Evolutionary conservation across 169 alveolate species (phyloP).

Genomic region (Plasmodium falciparum): DNA sequence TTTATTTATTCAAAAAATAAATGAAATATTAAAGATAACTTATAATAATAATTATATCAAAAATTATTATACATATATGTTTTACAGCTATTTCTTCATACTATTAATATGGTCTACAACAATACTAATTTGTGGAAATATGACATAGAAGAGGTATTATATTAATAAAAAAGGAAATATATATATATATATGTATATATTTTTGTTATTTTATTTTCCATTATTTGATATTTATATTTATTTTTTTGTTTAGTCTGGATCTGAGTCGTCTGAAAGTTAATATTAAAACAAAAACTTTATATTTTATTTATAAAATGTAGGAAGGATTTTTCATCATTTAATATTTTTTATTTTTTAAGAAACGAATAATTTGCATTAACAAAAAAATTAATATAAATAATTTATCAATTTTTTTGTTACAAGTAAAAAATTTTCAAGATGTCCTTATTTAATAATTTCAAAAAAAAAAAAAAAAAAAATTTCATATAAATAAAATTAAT

Average conservation of each 20-base stretch:
- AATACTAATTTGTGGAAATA: constrained; percentile 76
- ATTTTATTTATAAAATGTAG: background rate
- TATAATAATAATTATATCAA: background rate
- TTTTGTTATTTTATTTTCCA: background rate
- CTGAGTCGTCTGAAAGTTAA: constrained; percentile 72
- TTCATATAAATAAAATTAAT: too few species aligned
- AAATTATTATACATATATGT: background rate
- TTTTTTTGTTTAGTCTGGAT: constrained; percentile 54
- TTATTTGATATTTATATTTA: background rate
- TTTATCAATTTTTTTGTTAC: too few species aligned
- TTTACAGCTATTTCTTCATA: constrained; percentile 61
- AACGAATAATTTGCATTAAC: too few species aligned
- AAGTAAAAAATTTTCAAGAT: too few species aligned
- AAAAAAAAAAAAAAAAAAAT: too few species aligned
- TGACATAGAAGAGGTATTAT: constrained; percentile 62
- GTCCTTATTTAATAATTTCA: too few species aligned
- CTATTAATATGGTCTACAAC: constrained; percentile 72
- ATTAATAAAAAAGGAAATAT: constrained; percentile 25
- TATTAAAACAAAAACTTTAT: background rate
- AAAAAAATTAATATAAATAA: too few species aligned
- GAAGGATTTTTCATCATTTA: background rate
- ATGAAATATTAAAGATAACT: constrained; percentile 1
- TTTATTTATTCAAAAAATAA: background rate
- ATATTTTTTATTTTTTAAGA: constrained; percentile 1
- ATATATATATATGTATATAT: constrained; percentile 4